Base-by-base conservation (phyloP, 2,329 filamentous ascomycete species). In the Penicillium sp. region DNA sequence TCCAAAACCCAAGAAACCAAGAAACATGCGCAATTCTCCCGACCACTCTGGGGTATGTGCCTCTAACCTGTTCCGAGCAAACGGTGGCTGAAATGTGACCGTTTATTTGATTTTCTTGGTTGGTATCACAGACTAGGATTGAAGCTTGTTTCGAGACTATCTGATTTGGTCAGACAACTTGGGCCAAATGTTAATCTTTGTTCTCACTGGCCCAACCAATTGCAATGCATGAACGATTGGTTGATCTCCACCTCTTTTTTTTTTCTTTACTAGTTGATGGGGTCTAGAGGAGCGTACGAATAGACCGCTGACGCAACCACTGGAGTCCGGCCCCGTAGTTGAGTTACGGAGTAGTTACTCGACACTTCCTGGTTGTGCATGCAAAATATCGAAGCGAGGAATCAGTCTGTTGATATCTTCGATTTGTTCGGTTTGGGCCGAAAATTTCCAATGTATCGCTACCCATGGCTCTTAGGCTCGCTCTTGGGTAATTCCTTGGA, bases 61-160 rank as follows among this genome's bases (percentile, higher is more conserved):
- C 29, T 31, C 21, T 32, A 31, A 3, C 40, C 27, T 21, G 38
- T 16, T 45, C 21, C 34, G 27, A 43, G 34, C 24, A 27, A 27
- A 22, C 40, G 42, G 9, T 13, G 31, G n/a, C 11, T 44, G 36
- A 24, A 36, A 41, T 44, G 53, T 43, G 42, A 56, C 34, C n/a
- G 34, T 50, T 34, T 1, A 27, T 21, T n/a, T n/a, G 41, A 11
- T 36, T 39, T 49, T 13, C 11, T 27, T 39, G 22, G 21, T n/a
- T 41, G 8, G 38, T 47, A 27, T 16, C 32, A 47, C 48, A 44
- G 38, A 42, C 53, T 43, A 45, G 51, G 49, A 48, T 57, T 48
- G 10, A 38, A 14, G 49, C 45, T 41, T 52, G 56, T 53, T 54
- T 54, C 47, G 36, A 52, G n/a, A 24, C n/a, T 16, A 39, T 31